Evolutionary conservation across 1,139 yeast genomes (phyloP), one percentile per base, ranked within the genome.

Genomic region (Candida labiduridarum): DNA sequence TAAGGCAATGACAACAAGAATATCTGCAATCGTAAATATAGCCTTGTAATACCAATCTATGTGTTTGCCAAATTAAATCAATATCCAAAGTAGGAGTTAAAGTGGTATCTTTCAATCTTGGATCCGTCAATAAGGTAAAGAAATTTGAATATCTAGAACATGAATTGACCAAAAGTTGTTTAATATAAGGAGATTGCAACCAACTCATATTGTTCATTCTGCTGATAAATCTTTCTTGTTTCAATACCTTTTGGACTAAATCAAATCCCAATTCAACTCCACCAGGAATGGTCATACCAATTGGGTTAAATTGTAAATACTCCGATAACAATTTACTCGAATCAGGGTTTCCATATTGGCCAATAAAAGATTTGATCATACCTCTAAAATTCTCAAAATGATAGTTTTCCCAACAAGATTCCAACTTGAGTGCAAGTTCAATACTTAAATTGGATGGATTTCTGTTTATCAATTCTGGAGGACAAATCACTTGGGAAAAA

Each of bases 31-130:
- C 64, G 2, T 55, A 46, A 41, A 61, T 59, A 54, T 74, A 73
- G 22, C 55, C 55, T 14, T 43, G 47, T 40, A 66, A 62, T 2
- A 62, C 57, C 33, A 74, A 59, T 51, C 68, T 75, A 52, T 73
- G 77, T 11, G 78, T 72, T 49, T 69, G 76, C 78, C 78, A 73
- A 1, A 69, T 59, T 42, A 74, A 59, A 51, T 73, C 78, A 36
- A 74, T 66, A 49, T 74, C 78, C 47, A 72, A 58, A 1, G 78
- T 71, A 0, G 79, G 78, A 1, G 72, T 69, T 19, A 66, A 56
- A 46, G 61, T 54, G 11, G 36, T 44, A 12, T 44, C 46, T 8
- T 49, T 44, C 2, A 45, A 33, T 4, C 35, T 43, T 34, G 18
- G 46, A 52, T 40, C 42, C 11, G 50, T 41, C 31, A 71, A 49